Evolutionary conservation across 1,284 basidiomycete genomes (phyloP), one percentile per base, ranked within the genome.

Genomic region (Anthracocystis panici-leucophaei): DNA sequence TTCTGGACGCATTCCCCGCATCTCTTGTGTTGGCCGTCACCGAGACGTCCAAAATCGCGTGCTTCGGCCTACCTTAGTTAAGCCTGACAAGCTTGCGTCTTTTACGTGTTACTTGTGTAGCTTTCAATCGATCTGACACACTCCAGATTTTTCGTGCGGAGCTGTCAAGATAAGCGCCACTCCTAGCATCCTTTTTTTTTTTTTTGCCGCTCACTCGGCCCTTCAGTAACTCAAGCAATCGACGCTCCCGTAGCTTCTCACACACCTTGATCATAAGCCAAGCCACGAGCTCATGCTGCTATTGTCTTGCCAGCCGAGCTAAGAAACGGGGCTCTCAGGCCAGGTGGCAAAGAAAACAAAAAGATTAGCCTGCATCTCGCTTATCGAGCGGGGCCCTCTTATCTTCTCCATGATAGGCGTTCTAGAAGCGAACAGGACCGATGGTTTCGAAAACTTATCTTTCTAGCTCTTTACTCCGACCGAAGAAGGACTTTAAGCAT

Each of bases 1-100:
- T 65, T 23, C 57, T 65, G 41, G 67, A 70, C 67, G n/a, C 57
- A 10, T 70, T 49, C 57, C 61, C 66, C 42, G 45, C 44, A 49
- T 51, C 48, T 21, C 23, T 23, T 20, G 11, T 29, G 23, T 11
- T 25, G 5, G 31, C 21, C 5, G 31, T 20, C 40, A 12, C 12
- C 31, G 29, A 10, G 25, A 33, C 29, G 8, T n/a, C 20, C 33
- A n/a, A 29, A 40, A 68, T 70, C 67, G 57, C 67, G 67, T 70
- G 67, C 67, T 70, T 64, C 20, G 40, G 20, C 12, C 52, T 5
- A 11, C 1, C 23, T 20, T 61, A 46, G 54, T 38, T 62, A 62
- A 68, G 59, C 65, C 11, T 68, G 55, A 68, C 8, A 18, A 1
- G 40, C 35, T 12, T 14, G 4, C 10, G 3, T n/a, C 10, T 20